A percentile compares a stretch with the other conserved stretches of the same genome.
Evolutionary conservation across 495 filamentous ascomycete species (phyloP).

Genomic region (Tricharina praecox): DNA sequence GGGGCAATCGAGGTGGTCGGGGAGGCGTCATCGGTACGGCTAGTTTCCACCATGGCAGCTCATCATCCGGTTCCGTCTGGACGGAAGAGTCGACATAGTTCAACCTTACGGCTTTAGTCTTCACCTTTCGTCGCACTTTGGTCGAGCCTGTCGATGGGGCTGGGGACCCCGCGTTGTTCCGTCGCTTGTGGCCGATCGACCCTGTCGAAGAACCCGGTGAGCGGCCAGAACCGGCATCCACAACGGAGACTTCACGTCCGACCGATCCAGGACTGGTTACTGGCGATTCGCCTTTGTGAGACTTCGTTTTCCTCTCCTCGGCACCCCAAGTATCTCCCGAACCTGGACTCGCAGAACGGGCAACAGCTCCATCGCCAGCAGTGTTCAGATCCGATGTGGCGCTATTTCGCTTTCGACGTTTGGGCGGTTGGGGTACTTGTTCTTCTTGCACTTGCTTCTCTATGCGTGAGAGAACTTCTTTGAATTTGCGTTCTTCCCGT

Average conservation of each 20-base stretch:
- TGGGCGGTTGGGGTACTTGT: constrained; percentile 13
- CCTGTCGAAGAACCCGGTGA: constrained; percentile 3
- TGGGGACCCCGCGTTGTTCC: background rate
- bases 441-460: constrained; percentile 24
- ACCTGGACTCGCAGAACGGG: background rate
- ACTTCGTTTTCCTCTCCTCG: background rate
- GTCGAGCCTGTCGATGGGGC: background rate
- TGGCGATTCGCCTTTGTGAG: background rate
- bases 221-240: constrained; percentile 4
- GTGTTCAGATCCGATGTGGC: too few species aligned
- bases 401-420: constrained; percentile 22
- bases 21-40: constrained; percentile 13
- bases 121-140: constrained; percentile 2
- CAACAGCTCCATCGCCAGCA: background rate
- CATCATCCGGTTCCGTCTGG: constrained; percentile 33
- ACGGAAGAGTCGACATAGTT: constrained; percentile 33
- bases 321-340: background rate
- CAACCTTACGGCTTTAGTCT: constrained; percentile 12
- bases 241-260: constrained; percentile 1
- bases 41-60: constrained; percentile 22
- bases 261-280: constrained; percentile 1
- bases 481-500: constrained; percentile 23
- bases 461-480: constrained; percentile 23
- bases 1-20: constrained; percentile 18
- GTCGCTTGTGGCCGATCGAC: background rate